A percentile compares a stretch with the other conserved stretches of the same genome.
These are phyloP conservation scores for Sugiyamaella marilandica DNA, from an alignment of 805 yeast species.

Conservation along the genomic window DNA sequence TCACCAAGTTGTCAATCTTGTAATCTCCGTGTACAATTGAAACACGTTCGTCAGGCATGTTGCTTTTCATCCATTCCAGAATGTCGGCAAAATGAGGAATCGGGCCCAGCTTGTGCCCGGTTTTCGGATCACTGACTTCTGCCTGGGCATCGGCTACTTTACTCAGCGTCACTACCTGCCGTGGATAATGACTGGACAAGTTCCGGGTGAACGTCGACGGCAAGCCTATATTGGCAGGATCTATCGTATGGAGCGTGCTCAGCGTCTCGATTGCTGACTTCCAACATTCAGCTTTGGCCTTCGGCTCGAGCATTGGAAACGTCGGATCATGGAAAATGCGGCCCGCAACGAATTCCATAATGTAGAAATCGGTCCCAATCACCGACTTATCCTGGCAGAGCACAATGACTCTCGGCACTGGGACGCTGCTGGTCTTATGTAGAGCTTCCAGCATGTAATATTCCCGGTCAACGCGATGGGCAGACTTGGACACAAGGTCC, in stretches of 20 bases:
- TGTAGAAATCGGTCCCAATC: slow-evolving; percentile 52
- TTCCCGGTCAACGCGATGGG: slow-evolving; percentile 62
- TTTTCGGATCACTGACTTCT: slow-evolving; percentile 24
- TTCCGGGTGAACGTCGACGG: slow-evolving; percentile 41
- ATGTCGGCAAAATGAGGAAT: slow-evolving; percentile 46
- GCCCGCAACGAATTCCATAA: slow-evolving; percentile 58
- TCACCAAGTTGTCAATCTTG: slow-evolving; percentile 53
- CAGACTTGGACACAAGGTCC: slow-evolving; percentile 48
- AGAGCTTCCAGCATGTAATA: slow-evolving; percentile 46
- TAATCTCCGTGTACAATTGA: slow-evolving; percentile 60
- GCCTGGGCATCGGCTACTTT: slow-evolving; percentile 41
- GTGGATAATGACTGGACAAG: slow-evolving; percentile 43
- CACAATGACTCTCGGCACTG: slow-evolving; percentile 49
- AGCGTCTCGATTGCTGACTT: slow-evolving; percentile 44
- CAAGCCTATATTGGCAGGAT: slow-evolving; percentile 42
- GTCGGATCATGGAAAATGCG: slow-evolving; percentile 51
- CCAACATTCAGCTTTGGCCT: slow-evolving; percentile 39
- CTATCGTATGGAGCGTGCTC: slow-evolving; percentile 46
- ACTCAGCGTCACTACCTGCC: slow-evolving; percentile 47
- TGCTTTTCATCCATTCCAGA: slow-evolving; percentile 38
- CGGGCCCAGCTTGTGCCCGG: slow-evolving; percentile 36
- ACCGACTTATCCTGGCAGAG: slow-evolving; percentile 54
- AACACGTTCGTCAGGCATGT: slow-evolving; percentile 44
- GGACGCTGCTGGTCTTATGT: slow-evolving; percentile 37
- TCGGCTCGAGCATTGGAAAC: slow-evolving; percentile 36